Percentiles rank a stretch among this genome's conserved stretches.
Conservation (phyloP, 2,329 filamentous ascomycete genomes). For the Colletotrichum orbiculare region DNA sequence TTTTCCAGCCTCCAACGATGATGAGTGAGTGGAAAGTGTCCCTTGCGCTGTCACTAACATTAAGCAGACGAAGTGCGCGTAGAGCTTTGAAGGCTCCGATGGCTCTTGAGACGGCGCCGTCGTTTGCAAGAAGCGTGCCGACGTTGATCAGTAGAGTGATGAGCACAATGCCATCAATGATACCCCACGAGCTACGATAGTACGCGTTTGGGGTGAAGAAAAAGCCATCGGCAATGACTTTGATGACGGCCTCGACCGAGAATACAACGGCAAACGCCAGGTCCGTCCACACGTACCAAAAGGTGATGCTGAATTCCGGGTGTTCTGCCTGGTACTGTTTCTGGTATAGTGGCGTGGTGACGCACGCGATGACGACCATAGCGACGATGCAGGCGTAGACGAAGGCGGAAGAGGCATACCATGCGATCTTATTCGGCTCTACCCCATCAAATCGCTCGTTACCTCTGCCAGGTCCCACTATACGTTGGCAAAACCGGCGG, state of each 20-base stretch:
- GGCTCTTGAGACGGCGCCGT: constrained; percentile 86
- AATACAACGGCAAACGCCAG: constrained; percentile 90
- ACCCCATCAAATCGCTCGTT: constrained; percentile 88
- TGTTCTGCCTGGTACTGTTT: constrained; percentile 80
- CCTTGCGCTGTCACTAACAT: constrained; percentile 94
- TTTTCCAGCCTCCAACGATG: constrained; percentile 93
- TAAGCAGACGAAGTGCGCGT: constrained; percentile 88
- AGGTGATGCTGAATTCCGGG: constrained; percentile 68
- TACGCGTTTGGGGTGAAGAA: constrained; percentile 98
- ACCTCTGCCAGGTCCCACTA: constrained; percentile 92
- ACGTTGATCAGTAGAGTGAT: constrained; percentile 97
- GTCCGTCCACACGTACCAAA: constrained; percentile 97
- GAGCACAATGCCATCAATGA: constrained; percentile 92
- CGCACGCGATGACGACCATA: constrained; percentile 96
- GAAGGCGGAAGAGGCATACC: constrained; percentile 93
- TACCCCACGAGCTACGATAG: constrained; percentile 94
- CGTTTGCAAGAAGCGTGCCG: constrained; percentile 80
- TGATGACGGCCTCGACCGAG: constrained; percentile 86
- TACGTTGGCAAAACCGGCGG: constrained; percentile 83
- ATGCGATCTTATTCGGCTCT: constrained; percentile 86
- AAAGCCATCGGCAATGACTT: constrained; percentile 93
- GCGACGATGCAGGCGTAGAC: constrained; percentile 94
- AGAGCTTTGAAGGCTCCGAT: constrained; percentile 98
- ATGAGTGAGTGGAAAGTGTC: constrained; percentile 98
- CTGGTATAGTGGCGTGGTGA: constrained; percentile 95